Evolutionary conservation across 768 basidiomycete species (phyloP).

Genomic region (Lactifluus hygrophoroides): DNA sequence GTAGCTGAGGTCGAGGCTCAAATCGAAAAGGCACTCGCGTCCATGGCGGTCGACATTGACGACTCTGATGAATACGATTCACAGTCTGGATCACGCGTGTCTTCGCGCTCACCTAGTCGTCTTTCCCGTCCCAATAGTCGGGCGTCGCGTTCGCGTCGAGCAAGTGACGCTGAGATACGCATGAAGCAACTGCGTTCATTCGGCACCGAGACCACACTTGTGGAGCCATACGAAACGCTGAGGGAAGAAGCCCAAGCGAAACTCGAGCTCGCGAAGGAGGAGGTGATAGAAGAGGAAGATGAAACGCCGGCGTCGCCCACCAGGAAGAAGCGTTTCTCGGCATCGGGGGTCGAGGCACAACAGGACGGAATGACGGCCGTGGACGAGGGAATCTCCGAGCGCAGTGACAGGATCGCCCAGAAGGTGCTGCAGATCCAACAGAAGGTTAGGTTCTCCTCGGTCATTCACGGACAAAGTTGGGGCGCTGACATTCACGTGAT

Average conservation of each 20-base stretch:
- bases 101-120: slow-evolving; percentile 14
- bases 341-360: slow-evolving; percentile 49
- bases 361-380: slow-evolving; percentile 83
- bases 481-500: slow-evolving; percentile 1
- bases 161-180: slow-evolving; percentile 50
- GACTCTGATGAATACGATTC: slow-evolving; percentile 72
- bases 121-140: slow-evolving; percentile 38
- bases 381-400: slow-evolving; percentile 74
- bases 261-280: slow-evolving; percentile 47
- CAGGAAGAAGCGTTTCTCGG: slow-evolving; percentile 76
- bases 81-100: slow-evolving; percentile 33
- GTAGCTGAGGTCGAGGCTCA: slow-evolving; percentile 90
- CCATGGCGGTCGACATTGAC: slow-evolving; percentile 74
- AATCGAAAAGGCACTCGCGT: slow-evolving; percentile 77
- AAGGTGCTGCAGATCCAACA: slow-evolving; percentile 86
- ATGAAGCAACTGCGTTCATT: slow-evolving; percentile 54
- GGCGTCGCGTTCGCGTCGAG: slow-evolving; percentile 45
- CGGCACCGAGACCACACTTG: slow-evolving; percentile 73
- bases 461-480: background rate
- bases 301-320: slow-evolving; percentile 26
- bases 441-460: slow-evolving; percentile 50
- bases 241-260: slow-evolving; percentile 37
- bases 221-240: slow-evolving; percentile 45
- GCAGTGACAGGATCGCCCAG: slow-evolving; percentile 80
- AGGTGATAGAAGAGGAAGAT: slow-evolving; percentile 41